phyloP scores from a whole-genome alignment of 495 filamentous ascomycete genomes.

The Xylona heveae region DNA sequence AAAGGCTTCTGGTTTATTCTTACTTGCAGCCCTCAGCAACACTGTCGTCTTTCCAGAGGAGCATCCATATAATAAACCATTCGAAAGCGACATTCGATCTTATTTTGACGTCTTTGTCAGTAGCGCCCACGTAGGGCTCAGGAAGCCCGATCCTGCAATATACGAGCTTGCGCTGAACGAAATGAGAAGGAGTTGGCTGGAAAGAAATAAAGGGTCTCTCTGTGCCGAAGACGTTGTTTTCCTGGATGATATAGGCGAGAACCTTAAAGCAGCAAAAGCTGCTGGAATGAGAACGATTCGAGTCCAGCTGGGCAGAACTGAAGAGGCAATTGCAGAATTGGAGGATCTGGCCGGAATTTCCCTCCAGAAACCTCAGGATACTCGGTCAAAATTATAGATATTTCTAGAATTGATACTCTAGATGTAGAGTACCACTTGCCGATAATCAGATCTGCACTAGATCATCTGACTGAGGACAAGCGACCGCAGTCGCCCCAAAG shows the following conservation, averaged over 20 bases:
- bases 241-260: slow-evolving; percentile 89
- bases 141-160: slow-evolving; percentile 70
- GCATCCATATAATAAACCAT: slow-evolving; percentile 29
- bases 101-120: slow-evolving; percentile 71
- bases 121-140: slow-evolving; percentile 63
- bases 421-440: not conserved
- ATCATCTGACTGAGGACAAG: no score
- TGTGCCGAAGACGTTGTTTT: slow-evolving; percentile 56
- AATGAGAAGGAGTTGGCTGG: slow-evolving; percentile 36
- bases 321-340: slow-evolving; percentile 52
- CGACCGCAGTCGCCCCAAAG: no score
- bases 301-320: slow-evolving; percentile 55
- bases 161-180: slow-evolving; percentile 51
- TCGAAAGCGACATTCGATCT: slow-evolving; percentile 25
- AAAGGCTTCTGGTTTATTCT: slow-evolving; percentile 35
- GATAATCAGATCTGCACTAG: no score
- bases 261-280: slow-evolving; percentile 58
- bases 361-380: slow-evolving; percentile 24
- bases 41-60: slow-evolving; percentile 60
- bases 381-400: slow-evolving; percentile 3
- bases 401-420: slow-evolving; percentile 1
- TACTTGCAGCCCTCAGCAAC: slow-evolving; percentile 72
- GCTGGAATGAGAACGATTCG: slow-evolving; percentile 67
- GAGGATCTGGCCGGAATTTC: slow-evolving; percentile 34
- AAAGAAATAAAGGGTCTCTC: slow-evolving; percentile 30